Percentiles rank a stretch among this genome's conserved stretches.
These are phyloP conservation scores for Mycena maculata DNA, from an alignment of 768 basidiomycete species.

Conservation along the genomic window DNA sequence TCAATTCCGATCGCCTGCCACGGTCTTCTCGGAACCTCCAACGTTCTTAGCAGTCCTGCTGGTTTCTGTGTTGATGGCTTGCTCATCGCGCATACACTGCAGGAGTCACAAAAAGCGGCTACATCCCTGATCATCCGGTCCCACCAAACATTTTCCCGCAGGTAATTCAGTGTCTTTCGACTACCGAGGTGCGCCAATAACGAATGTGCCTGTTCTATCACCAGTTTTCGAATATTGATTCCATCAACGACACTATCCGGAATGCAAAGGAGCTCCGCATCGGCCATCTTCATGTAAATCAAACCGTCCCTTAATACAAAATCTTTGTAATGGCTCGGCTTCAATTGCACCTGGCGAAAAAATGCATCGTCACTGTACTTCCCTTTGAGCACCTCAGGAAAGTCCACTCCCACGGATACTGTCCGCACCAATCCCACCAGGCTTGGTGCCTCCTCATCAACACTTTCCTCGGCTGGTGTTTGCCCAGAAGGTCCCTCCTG, in stretches of 20 bases:
- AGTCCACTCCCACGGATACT: neutral
- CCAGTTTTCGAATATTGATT: conserved; percentile 30
- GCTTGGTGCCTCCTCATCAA: neutral
- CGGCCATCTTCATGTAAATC: conserved; percentile 27
- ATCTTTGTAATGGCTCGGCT: conserved; percentile 39
- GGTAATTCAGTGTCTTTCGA: conserved; percentile 42
- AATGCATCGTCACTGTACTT: conserved; percentile 44
- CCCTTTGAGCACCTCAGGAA: conserved; percentile 2
- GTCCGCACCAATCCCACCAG: neutral
- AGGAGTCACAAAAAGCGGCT: conserved; percentile 4
- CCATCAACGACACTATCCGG: conserved; percentile 35
- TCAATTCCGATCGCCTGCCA: conserved; percentile 44
- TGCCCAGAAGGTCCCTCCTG: neutral
- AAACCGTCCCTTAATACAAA: conserved; percentile 40
- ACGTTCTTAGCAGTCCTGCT: conserved; percentile 30
- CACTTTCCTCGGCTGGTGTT: neutral
- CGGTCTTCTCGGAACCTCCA: conserved; percentile 36
- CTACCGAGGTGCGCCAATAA: conserved; percentile 49
- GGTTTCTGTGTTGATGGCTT: conserved; percentile 34
- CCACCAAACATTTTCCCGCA: conserved; percentile 26
- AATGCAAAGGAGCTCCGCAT: conserved; percentile 33
- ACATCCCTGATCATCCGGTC: conserved; percentile 23
- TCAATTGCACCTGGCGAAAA: conserved; percentile 40
- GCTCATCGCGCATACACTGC: conserved; percentile 31
- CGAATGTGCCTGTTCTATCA: conserved; percentile 50